A percentile compares a stretch with the other conserved stretches of the same genome.
These are phyloP conservation scores for Wallacemonas collosoma DNA, from an alignment of 208 protist genomes.

Conservation along the genomic window DNA sequence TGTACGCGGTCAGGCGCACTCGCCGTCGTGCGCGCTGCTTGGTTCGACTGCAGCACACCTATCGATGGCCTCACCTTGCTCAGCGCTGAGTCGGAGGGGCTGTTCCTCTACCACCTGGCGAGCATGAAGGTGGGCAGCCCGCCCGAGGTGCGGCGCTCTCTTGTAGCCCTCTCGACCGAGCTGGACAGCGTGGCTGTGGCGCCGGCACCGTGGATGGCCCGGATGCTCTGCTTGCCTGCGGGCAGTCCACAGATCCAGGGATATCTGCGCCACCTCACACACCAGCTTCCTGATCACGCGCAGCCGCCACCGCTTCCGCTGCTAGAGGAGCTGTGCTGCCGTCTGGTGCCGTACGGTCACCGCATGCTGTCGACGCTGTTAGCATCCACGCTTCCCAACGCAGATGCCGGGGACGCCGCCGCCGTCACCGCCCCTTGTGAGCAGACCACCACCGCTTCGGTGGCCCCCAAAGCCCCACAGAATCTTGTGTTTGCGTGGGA, in stretches of 20 bases:
- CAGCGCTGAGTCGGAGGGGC: conserved; percentile 26
- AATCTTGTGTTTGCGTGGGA: conserved; percentile 44
- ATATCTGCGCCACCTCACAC: not conserved
- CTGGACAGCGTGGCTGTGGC: conserved; percentile 5
- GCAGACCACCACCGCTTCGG: not conserved
- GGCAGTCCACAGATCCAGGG: conserved; percentile 1
- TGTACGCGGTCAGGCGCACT: conserved; percentile 4
- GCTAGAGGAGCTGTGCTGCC: not conserved
- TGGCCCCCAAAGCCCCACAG: not conserved
- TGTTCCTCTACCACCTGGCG: conserved; percentile 24
- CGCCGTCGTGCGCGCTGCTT: conserved; percentile 23
- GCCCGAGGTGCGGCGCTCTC: conserved; percentile 5
- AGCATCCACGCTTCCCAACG: conserved; percentile 26
- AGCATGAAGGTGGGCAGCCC: conserved; percentile 13
- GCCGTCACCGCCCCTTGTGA: not conserved
- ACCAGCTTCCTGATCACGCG: not conserved
- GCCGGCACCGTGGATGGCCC: not conserved
- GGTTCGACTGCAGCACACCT: conserved; percentile 46
- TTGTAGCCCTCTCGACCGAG: not conserved
- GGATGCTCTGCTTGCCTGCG: not conserved
- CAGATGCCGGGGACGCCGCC: not conserved
- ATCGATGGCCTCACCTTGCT: conserved; percentile 35
- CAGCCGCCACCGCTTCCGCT: conserved; percentile 1
- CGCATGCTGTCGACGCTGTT: conserved; percentile 55
- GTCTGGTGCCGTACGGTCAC: conserved; percentile 56